Evolutionary conservation across 2,329 filamentous ascomycete species (phyloP).

Genomic region (Colletotrichum sp.): DNA sequence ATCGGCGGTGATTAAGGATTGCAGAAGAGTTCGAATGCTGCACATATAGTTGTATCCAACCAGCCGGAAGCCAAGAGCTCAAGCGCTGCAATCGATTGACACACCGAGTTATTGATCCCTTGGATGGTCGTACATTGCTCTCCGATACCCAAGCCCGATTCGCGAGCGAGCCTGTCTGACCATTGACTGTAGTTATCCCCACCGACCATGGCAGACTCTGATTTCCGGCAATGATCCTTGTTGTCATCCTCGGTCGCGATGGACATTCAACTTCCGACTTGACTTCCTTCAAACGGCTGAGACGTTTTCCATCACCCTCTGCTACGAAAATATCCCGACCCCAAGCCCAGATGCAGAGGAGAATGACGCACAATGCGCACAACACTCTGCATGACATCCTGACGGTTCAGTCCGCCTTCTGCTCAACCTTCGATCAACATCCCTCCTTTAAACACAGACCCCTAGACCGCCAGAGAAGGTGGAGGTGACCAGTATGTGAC

Average conservation of each 20-base stretch:
- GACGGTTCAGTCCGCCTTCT: background rate
- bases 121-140: no score
- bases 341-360: background rate
- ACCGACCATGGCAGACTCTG: background rate
- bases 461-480: background rate
- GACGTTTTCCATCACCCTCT: background rate
- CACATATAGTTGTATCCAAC: background rate
- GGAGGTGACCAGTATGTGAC: background rate
- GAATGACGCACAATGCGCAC: background rate
- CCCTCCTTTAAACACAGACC: background rate
- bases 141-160: no score
- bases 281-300: background rate
- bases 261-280: background rate
- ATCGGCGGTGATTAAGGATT: background rate
- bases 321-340: background rate
- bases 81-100: background rate
- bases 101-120: no score
- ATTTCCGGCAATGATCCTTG: background rate
- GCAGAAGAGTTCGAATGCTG: background rate
- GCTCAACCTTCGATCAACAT: background rate
- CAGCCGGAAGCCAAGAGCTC: background rate
- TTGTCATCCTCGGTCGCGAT: background rate
- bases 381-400: background rate
- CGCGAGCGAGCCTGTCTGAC: background rate
- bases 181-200: background rate